Percentiles rank a stretch among this genome's conserved stretches.
These are phyloP conservation scores for Eucalyptus camaldulensis DNA, from an alignment of 345 rosid species.

Conservation along the genomic window DNA sequence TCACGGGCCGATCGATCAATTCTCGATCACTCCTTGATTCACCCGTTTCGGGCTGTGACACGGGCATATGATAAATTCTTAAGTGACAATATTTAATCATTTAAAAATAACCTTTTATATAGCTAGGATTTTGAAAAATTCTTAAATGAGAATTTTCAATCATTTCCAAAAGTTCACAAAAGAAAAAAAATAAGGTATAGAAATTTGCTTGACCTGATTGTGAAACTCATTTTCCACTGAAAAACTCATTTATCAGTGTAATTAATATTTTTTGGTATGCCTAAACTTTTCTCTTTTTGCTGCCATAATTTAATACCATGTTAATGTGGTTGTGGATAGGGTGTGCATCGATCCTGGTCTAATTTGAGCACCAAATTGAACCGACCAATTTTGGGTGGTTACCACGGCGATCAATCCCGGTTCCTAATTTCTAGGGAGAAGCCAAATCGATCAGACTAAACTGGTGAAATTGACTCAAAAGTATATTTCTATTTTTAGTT, in stretches of 20 bases:
- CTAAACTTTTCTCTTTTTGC: neutral
- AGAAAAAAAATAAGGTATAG: neutral
- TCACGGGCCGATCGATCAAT: no score
- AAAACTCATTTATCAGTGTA: neutral
- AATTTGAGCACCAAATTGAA: no score
- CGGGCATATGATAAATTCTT: neutral
- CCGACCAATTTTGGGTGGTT: accelerated
- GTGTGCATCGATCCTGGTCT: no score
- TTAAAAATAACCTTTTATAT: no score
- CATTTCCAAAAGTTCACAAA: neutral
- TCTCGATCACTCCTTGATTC: no score
- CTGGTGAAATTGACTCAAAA: no score
- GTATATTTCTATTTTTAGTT: no score
- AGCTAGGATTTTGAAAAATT: neutral
- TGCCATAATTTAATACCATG: no score
- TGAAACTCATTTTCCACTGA: no score
- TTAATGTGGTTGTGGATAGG: neutral
- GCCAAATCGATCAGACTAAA: accelerated
- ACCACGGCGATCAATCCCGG: accelerated
- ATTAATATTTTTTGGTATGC: neutral
- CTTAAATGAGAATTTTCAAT: neutral
- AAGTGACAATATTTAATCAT: neutral
- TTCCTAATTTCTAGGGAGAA: no score
- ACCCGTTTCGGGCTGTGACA: no score
- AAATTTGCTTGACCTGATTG: neutral